These are phyloP conservation scores for Hypoxylon rickii DNA, from an alignment of 495 filamentous ascomycete species.

Conservation along the genomic window DNA sequence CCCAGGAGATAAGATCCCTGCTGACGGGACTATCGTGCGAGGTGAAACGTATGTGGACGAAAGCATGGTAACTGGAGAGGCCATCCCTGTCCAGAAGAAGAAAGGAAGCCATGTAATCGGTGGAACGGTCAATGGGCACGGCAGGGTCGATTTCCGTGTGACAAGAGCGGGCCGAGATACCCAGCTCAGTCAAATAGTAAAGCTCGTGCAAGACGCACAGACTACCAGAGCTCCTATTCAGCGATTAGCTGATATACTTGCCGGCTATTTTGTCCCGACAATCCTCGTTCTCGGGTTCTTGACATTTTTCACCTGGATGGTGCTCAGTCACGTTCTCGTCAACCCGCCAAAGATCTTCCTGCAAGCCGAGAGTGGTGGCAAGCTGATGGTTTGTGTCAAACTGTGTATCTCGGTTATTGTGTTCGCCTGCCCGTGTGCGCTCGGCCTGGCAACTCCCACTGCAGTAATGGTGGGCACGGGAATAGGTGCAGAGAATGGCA, in stretches of 20 bases:
- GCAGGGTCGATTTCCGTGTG: slow-evolving; percentile 89
- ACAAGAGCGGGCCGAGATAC: slow-evolving; percentile 93
- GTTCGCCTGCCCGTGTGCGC: slow-evolving; percentile 94
- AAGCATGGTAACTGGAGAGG: slow-evolving; percentile 98
- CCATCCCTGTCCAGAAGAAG: slow-evolving; percentile 87
- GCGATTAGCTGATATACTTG: slow-evolving; percentile 85
- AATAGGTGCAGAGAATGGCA: slow-evolving; percentile 94
- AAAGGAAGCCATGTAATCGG: slow-evolving; percentile 82
- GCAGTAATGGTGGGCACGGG: slow-evolving; percentile 99
- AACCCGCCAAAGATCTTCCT: slow-evolving; percentile 88
- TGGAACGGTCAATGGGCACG: slow-evolving; percentile 95
- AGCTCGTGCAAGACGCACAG: slow-evolving; percentile 94
- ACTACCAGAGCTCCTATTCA: slow-evolving; percentile 95
- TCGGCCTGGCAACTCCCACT: slow-evolving; percentile 92
- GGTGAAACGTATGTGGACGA: slow-evolving; percentile 96
- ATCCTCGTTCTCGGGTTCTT: slow-evolving; percentile 82
- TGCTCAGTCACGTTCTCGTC: slow-evolving; percentile 80
- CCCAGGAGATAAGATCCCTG: slow-evolving; percentile 95
- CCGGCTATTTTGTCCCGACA: slow-evolving; percentile 91
- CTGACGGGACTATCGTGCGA: slow-evolving; percentile 83
- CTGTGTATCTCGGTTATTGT: slow-evolving; percentile 99
- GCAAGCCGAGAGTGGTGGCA: slow-evolving; percentile 78
- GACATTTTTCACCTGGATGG: slow-evolving; percentile 94
- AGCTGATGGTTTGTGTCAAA: slow-evolving; percentile 94
- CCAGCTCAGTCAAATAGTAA: slow-evolving; percentile 96